A percentile compares a stretch with the other conserved stretches of the same genome.
Evolutionary conservation across 2,329 filamentous ascomycete genomes (phyloP).

Genomic region (Stachybotrys chlorohalonatus): DNA sequence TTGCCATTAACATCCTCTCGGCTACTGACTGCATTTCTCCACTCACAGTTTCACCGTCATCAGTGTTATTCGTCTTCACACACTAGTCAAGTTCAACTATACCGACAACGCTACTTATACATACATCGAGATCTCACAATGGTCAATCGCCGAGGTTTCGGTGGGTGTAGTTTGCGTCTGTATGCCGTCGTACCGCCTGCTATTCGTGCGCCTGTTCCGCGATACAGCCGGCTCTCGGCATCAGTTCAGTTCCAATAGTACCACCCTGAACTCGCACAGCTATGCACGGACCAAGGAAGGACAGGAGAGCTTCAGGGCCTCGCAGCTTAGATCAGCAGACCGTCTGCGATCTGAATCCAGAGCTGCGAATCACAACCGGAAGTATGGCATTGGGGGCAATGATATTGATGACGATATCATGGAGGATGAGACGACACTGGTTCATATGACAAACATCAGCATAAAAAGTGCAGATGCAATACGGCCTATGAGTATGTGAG

Average conservation of each 20-base stretch:
- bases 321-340: not conserved
- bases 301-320: not conserved
- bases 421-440: not conserved
- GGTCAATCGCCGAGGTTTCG: constrained; percentile 22
- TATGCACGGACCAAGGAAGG: not conserved
- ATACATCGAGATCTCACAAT: constrained; percentile 14
- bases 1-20: not conserved
- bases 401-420: not conserved
- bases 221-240: constrained; percentile 6
- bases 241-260: not conserved
- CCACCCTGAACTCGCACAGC: not conserved
- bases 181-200: constrained; percentile 17
- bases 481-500: not conserved
- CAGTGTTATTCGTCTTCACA: constrained; percentile 20
- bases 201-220: constrained; percentile 22
- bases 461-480: not conserved
- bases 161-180: constrained; percentile 23
- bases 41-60: constrained; percentile 16
- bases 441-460: not conserved
- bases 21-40: constrained; percentile 2
- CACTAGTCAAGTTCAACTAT: constrained; percentile 14
- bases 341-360: not conserved
- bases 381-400: not conserved
- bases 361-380: not conserved
- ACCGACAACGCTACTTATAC: constrained; percentile 18